Evolutionary conservation across 129 eudicot species (phyloP).

Genomic region (Gnaphalium uliginosum): DNA sequence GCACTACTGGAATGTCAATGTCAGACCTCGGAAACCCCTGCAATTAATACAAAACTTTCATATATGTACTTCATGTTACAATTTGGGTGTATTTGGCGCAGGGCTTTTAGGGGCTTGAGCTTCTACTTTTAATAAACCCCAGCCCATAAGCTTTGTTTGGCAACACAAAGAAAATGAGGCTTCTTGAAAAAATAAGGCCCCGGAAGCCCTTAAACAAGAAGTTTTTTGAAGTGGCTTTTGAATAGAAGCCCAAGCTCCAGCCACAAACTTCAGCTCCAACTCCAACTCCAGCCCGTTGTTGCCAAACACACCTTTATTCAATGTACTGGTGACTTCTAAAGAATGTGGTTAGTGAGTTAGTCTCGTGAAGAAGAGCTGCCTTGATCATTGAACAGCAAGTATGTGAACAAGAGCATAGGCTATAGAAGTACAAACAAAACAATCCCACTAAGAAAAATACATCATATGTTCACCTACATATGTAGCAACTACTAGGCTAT

Average conservation of each 20-base stretch:
- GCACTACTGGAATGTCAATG: constrained; percentile 75
- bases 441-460: not conserved
- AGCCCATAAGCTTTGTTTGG: too few relatives aligned
- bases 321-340: not conserved
- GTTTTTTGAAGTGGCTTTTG: too few relatives aligned
- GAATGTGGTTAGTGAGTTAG: not conserved
- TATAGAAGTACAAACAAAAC: not conserved
- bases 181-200: too few relatives aligned
- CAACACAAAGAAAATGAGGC: too few relatives aligned
- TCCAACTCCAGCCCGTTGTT: too few relatives aligned
- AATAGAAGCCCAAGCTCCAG: too few relatives aligned
- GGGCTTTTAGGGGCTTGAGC: too few relatives aligned
- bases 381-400: not conserved
- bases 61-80: not conserved
- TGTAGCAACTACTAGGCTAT: not conserved
- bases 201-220: too few relatives aligned
- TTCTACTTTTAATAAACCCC: too few relatives aligned
- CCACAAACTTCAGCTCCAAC: too few relatives aligned
- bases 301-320: not conserved
- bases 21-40: constrained; percentile 98
- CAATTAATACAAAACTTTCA: constrained; percentile 23
- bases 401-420: not conserved
- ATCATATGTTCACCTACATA: not conserved
- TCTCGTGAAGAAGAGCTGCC: not conserved
- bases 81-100: too few relatives aligned